These are phyloP conservation scores for Wickerhamiella alocasiicola DNA, from an alignment of 805 yeast genomes.

Conservation along the genomic window DNA sequence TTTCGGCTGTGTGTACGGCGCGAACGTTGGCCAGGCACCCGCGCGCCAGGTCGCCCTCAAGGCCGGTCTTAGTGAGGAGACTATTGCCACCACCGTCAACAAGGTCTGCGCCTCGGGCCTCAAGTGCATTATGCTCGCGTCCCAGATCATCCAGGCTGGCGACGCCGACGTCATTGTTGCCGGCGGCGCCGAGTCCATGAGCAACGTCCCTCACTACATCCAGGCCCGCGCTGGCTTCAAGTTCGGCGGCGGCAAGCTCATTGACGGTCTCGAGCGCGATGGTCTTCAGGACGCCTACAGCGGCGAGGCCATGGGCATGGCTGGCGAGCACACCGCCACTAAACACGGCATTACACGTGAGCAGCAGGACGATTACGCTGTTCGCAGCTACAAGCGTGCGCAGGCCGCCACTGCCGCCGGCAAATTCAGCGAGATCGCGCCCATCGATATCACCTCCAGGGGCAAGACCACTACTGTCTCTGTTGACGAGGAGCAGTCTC, in stretches of 20 bases:
- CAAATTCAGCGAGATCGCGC: slow-evolving; percentile 78
- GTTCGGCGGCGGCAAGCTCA: slow-evolving; percentile 66
- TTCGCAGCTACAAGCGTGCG: slow-evolving; percentile 75
- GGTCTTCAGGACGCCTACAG: slow-evolving; percentile 90
- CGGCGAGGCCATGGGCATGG: slow-evolving; percentile 84
- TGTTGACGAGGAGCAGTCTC: slow-evolving; percentile 72
- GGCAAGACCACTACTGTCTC: slow-evolving; percentile 63
- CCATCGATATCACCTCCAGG: slow-evolving; percentile 78
- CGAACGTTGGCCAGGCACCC: slow-evolving; percentile 93
- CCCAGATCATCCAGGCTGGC: slow-evolving; percentile 82
- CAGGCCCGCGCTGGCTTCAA: slow-evolving; percentile 86
- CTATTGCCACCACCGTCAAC: slow-evolving; percentile 83
- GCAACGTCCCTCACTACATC: slow-evolving; percentile 86
- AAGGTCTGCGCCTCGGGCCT: slow-evolving; percentile 96
- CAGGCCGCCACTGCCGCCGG: slow-evolving; percentile 67
- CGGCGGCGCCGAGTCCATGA: slow-evolving; percentile 97
- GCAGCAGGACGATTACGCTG: slow-evolving; percentile 80
- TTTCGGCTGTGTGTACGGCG: slow-evolving; percentile 87
- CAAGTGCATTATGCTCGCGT: slow-evolving; percentile 81
- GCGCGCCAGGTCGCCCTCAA: slow-evolving; percentile 94
- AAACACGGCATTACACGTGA: slow-evolving; percentile 71
- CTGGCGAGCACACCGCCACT: slow-evolving; percentile 91
- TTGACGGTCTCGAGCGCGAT: slow-evolving; percentile 87
- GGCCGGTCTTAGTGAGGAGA: slow-evolving; percentile 70
- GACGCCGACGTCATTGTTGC: slow-evolving; percentile 85